Evolutionary conservation across 2,329 filamentous ascomycete species (phyloP).

Genomic region (Penicillium sp.): DNA sequence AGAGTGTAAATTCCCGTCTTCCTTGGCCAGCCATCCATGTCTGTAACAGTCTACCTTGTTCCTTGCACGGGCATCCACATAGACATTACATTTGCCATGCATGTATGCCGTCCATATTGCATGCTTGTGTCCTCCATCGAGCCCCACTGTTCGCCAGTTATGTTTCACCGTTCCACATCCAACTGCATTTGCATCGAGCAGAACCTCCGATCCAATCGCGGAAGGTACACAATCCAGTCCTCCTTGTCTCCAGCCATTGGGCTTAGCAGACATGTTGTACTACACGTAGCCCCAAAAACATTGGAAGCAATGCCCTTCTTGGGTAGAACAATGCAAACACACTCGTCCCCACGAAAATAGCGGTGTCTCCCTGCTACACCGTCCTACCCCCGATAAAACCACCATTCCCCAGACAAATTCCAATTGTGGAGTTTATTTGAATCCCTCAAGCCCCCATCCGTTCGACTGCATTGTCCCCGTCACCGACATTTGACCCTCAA

Average conservation of each 20-base stretch:
- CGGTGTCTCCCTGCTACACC: neutral
- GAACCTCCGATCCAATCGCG: slow-evolving; percentile 3
- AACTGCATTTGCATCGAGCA: neutral
- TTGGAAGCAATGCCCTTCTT: neutral
- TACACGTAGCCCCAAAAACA: neutral
- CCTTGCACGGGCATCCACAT: no score
- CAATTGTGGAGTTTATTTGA: neutral
- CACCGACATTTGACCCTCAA: neutral
- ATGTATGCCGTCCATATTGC: neutral
- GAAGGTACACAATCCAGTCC: neutral
- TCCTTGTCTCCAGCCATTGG: neutral
- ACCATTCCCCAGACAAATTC: no score
- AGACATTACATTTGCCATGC: neutral
- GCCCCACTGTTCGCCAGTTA: neutral
- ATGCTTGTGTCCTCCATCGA: neutral
- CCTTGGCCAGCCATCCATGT: neutral
- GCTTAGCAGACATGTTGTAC: neutral
- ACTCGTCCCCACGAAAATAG: neutral
- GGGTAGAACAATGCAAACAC: neutral
- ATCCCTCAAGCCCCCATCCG: neutral
- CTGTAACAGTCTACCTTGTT: neutral
- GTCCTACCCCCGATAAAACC: neutral
- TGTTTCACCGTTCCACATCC: neutral
- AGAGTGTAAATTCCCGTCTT: neutral
- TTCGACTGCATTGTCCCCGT: neutral